Conservation (phyloP, 2,329 filamentous ascomycete genomes). For the Pseudopithomyces chartarum region DNA sequence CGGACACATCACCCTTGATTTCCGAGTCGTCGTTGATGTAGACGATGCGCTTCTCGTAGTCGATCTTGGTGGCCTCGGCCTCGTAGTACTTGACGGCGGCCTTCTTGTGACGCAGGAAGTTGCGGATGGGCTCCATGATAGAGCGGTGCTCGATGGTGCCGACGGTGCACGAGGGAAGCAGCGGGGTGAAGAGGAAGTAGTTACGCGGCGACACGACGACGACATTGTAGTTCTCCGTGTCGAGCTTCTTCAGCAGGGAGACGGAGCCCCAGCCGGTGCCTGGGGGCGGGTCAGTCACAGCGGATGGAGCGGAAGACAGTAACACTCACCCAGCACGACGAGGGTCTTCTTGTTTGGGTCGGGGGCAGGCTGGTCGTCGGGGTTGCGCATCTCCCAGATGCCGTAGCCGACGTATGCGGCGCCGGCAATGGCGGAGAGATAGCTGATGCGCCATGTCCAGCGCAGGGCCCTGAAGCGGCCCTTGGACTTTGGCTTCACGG, state of each 20-base stretch:
- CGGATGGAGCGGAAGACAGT: constrained; percentile 7
- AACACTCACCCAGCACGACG: constrained; percentile 80
- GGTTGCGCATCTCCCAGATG: constrained; percentile 83
- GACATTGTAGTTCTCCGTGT: constrained; percentile 99
- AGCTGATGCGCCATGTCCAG: constrained; percentile 83
- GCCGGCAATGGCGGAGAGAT: constrained; percentile 72
- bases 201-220: constrained; percentile 97
- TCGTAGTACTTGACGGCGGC: constrained; percentile 95
- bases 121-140: constrained; percentile 98
- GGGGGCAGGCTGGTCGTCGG: constrained; percentile 75
- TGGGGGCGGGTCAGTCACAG: constrained; percentile 45
- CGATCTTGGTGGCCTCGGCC: constrained; percentile 94
- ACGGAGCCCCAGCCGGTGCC: constrained; percentile 97
- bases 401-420: constrained; percentile 76
- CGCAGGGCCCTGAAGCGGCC: constrained; percentile 69
- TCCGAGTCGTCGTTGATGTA: constrained; percentile 92
- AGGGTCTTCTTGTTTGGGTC: constrained; percentile 96
- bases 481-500: constrained; percentile 46
- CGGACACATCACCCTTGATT: constrained; percentile 78
- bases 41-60: constrained; percentile 86
- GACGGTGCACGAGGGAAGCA: constrained; percentile 96
- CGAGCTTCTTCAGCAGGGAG: constrained; percentile 96
- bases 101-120: constrained; percentile 94
- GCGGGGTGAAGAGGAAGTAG: constrained; percentile 99
- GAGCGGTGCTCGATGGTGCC: constrained; percentile 98